Conservation (phyloP, 2,329 filamentous ascomycete species). For the Xylaria polymorpha region DNA sequence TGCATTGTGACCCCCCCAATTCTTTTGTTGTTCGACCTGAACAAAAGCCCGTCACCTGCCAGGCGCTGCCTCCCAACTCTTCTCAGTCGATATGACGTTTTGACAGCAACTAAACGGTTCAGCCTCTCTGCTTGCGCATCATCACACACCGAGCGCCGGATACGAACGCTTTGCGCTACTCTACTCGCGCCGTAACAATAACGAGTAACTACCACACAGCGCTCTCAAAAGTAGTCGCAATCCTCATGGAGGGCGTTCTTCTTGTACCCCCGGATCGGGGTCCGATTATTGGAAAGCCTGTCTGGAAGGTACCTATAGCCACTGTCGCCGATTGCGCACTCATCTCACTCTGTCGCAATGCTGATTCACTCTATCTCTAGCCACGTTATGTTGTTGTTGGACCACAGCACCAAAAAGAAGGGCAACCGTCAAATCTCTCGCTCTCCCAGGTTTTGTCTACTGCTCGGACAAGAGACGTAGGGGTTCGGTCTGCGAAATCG, state of each 20-base stretch:
- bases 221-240: not conserved
- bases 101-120: slow-evolving; percentile 40
- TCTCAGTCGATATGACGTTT: slow-evolving; percentile 31
- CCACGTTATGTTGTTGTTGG: slow-evolving; percentile 70
- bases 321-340: slow-evolving; percentile 22
- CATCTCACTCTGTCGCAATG: not conserved
- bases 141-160: slow-evolving; percentile 29
- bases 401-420: slow-evolving; percentile 52
- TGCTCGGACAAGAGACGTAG: slow-evolving; percentile 54
- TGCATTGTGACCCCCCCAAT: slow-evolving; percentile 24
- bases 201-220: slow-evolving; percentile 32
- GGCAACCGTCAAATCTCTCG: slow-evolving; percentile 51
- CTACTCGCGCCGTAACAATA: slow-evolving; percentile 36
- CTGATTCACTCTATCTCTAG: slow-evolving; percentile 53
- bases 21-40: slow-evolving; percentile 19
- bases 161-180: slow-evolving; percentile 38
- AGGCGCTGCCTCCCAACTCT: not conserved
- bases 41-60: slow-evolving; percentile 24
- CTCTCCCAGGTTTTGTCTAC: slow-evolving; percentile 56
- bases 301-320: slow-evolving; percentile 61
- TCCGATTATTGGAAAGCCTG: slow-evolving; percentile 62
- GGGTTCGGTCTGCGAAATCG: slow-evolving; percentile 53
- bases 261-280: slow-evolving; percentile 63
- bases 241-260: slow-evolving; percentile 62
- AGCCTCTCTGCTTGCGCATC: slow-evolving; percentile 35